Percentiles rank a stretch among this genome's conserved stretches.
These are phyloP conservation scores for Sphaerulina populicola DNA, from an alignment of 2,329 filamentous ascomycete genomes.

Conservation along the genomic window DNA sequence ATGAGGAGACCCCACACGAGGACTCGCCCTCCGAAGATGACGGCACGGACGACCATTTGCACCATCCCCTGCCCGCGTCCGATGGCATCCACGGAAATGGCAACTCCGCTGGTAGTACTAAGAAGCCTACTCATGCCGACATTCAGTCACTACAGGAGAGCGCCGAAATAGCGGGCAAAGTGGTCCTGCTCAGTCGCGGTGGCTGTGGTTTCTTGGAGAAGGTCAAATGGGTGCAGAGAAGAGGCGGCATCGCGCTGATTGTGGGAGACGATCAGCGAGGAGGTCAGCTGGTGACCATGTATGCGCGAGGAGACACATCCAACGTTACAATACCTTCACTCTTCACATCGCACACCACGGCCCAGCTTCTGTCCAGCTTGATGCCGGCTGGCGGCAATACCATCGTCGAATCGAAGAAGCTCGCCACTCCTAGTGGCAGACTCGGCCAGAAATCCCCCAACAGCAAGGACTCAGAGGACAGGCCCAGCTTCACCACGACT, in stretches of 20 bases:
- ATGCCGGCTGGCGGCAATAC: conserved; percentile 54
- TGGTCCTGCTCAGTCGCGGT: conserved; percentile 82
- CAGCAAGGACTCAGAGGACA: conserved; percentile 16
- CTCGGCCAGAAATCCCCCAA: conserved; percentile 16
- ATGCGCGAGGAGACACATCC: conserved; percentile 90
- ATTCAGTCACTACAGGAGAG: conserved; percentile 86
- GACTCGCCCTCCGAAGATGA: conserved; percentile 47
- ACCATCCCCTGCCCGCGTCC: conserved; percentile 48
- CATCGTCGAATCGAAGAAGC: conserved; percentile 41
- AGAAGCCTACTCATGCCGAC: conserved; percentile 58
- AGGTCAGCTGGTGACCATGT: conserved; percentile 90
- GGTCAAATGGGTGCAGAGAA: conserved; percentile 89
- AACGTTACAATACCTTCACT: conserved; percentile 90
- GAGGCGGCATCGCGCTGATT: conserved; percentile 81
- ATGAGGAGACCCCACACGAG: conserved; percentile 32
- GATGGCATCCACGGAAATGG: conserved; percentile 32
- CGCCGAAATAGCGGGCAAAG: conserved; percentile 86
- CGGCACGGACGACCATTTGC: conserved; percentile 77
- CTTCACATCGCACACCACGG: conserved; percentile 91
- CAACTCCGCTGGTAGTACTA: conserved; percentile 31
- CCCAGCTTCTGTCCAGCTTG: conserved; percentile 81
- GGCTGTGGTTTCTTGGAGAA: conserved; percentile 96
- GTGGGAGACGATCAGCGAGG: conserved; percentile 89
- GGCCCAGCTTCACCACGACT: conserved; percentile 26
- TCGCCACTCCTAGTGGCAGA: conserved; percentile 38